phyloP scores from a whole-genome alignment of 176 grass and related monocot genomes.

The Themeda triandra region DNA sequence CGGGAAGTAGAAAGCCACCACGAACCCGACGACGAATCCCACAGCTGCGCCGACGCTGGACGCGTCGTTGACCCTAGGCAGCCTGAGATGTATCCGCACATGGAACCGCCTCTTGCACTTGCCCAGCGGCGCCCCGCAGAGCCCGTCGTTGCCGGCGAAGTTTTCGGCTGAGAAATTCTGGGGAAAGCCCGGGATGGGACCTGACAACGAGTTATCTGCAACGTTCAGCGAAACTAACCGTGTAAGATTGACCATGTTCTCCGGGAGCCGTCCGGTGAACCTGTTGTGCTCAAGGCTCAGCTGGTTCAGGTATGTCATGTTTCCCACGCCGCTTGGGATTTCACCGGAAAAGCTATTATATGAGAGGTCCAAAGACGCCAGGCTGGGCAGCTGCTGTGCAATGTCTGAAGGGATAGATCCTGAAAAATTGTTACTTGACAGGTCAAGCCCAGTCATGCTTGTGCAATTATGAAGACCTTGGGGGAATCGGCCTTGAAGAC shows the following conservation, averaged over 20 bases:
- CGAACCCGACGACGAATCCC: constrained; percentile 2
- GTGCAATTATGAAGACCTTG: constrained; percentile 31
- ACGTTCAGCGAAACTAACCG: constrained; percentile 12
- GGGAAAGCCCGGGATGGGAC: not conserved
- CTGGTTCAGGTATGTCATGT: not conserved
- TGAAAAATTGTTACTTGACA: too few relatives aligned
- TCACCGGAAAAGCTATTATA: constrained; percentile 37
- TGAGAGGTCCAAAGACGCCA: constrained; percentile 41
- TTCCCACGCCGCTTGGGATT: constrained; percentile 25
- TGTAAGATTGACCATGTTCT: not conserved
- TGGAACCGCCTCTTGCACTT: too few relatives aligned
- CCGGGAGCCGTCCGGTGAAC: constrained; percentile 30
- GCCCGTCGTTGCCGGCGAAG: not conserved
- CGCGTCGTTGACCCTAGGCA: not conserved
- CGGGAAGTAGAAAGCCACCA: constrained; percentile 4
- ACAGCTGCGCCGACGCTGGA: not conserved
- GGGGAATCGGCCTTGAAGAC: constrained; percentile 46
- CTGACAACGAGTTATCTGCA: constrained; percentile 14
- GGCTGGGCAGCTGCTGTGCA: not conserved
- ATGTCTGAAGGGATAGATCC: constrained; percentile 27
- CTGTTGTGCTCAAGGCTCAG: constrained; percentile 42
- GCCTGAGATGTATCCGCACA: not conserved
- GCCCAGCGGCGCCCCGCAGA: not conserved
- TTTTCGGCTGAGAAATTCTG: not conserved
- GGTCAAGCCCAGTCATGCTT: constrained; percentile 9